A percentile compares a stretch with the other conserved stretches of the same genome.
Conservation (phyloP, 2,329 filamentous ascomycete species). For the Onygenales sp. region DNA sequence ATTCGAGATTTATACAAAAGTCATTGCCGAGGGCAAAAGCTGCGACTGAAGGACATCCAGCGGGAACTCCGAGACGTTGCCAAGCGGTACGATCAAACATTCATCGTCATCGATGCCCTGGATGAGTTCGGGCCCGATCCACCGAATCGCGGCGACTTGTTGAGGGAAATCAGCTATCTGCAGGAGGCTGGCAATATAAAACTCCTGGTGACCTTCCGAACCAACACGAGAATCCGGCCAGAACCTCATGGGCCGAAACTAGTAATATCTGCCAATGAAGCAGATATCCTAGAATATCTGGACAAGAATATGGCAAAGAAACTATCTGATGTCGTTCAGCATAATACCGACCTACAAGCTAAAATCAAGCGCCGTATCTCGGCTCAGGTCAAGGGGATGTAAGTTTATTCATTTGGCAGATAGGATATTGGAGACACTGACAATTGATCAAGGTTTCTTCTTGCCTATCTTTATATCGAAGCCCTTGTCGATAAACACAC, state of each 20-base stretch:
- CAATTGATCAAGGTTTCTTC: not conserved
- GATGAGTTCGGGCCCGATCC: slow-evolving; percentile 11
- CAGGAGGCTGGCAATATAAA: slow-evolving; percentile 7
- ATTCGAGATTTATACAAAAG: slow-evolving; percentile 7
- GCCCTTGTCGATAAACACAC: not conserved
- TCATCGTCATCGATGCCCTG: slow-evolving; percentile 10
- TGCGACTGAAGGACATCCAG: slow-evolving; percentile 11
- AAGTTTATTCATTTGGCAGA: slow-evolving; percentile 3
- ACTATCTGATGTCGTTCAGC: slow-evolving; percentile 8
- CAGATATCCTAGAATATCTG: slow-evolving; percentile 20
- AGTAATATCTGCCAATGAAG: slow-evolving; percentile 20
- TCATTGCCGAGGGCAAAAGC: slow-evolving; percentile 1
- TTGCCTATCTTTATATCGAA: not conserved
- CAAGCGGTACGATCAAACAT: slow-evolving; percentile 5
- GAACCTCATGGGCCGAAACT: slow-evolving; percentile 6
- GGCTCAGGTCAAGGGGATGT: slow-evolving; percentile 12
- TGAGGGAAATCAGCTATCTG: not conserved
- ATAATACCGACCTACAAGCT: slow-evolving; percentile 8
- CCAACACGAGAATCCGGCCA: slow-evolving; percentile 20
- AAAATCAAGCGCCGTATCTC: slow-evolving; percentile 15
- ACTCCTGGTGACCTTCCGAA: slow-evolving; percentile 27
- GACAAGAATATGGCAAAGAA: slow-evolving; percentile 10
- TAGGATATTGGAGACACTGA: not conserved
- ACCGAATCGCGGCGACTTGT: not conserved
- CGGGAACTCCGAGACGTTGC: slow-evolving; percentile 7